Percentiles rank a stretch among this genome's conserved stretches.
Evolutionary conservation across 2,329 filamentous ascomycete species (phyloP).

Genomic region (Arthrobotrys sphaeroides): DNA sequence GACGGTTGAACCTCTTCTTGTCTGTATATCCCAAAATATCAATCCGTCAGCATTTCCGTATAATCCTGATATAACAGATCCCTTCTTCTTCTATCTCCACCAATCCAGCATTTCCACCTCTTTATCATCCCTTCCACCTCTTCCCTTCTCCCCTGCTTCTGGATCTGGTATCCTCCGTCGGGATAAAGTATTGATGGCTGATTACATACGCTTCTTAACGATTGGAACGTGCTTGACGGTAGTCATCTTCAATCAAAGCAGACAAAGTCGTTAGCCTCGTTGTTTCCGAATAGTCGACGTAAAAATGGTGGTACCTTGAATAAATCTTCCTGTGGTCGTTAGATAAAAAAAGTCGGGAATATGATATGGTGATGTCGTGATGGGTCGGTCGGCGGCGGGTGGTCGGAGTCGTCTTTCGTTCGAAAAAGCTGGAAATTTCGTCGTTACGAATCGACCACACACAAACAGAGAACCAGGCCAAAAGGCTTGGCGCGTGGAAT

Average conservation of each 20-base stretch:
- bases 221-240: constrained; percentile 99
- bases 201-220: constrained; percentile 98
- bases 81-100: background rate
- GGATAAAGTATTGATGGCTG: constrained; percentile 50
- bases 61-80: background rate
- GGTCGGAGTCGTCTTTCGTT: background rate
- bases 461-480: constrained; percentile 14
- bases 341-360: background rate
- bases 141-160: too few species aligned
- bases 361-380: constrained; percentile 5
- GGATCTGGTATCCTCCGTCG: background rate
- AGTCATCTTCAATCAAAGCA: constrained; percentile 76
- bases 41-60: constrained; percentile 59
- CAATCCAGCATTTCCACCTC: background rate
- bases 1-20: constrained; percentile 93
- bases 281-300: background rate
- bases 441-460: too few species aligned
- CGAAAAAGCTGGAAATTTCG: constrained; percentile 48
- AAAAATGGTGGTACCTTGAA: constrained; percentile 35
- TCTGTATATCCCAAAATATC: constrained; percentile 66
- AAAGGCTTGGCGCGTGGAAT: constrained; percentile 49
- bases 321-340: constrained; percentile 14
- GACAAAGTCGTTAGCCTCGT: constrained; percentile 19
- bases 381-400: background rate
- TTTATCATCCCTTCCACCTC: background rate